phyloP scores from a whole-genome alignment of 148 eudicot species.

The Vaccinium myrtillus region DNA sequence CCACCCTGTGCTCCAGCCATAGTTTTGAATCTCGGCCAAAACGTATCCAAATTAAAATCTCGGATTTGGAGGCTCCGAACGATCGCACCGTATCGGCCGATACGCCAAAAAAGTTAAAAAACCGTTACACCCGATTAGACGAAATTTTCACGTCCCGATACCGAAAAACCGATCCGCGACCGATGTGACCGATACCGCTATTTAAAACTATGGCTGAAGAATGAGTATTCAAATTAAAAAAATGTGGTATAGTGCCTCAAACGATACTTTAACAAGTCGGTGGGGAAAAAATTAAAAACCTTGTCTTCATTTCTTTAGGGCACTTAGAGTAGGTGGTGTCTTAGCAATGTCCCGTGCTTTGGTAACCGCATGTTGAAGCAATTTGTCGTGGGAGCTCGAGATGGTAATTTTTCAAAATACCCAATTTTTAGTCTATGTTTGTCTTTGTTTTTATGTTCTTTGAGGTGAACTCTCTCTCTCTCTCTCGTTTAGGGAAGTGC shows the following conservation, averaged over 20 bases:
- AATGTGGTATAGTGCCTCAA: background rate
- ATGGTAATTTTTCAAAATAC: conserved; percentile 52
- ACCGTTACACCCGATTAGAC: too few species aligned
- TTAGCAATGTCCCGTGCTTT: conserved; percentile 99
- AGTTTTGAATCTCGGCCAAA: too few species aligned
- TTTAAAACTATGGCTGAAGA: too few species aligned
- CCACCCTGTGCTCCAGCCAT: background rate
- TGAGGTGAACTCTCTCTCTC: background rate
- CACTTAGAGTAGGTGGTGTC: conserved; percentile 97
- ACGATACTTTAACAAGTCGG: background rate
- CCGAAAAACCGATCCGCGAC: too few species aligned
- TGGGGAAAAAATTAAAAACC: background rate
- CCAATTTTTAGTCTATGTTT: background rate
- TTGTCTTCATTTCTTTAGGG: conserved; percentile 45
- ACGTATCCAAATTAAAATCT: too few species aligned
- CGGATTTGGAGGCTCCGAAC: too few species aligned
- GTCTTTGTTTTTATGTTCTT: background rate
- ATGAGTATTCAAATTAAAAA: too few species aligned
- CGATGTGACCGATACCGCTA: too few species aligned
- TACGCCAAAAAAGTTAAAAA: too few species aligned
- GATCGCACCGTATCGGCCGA: too few species aligned
- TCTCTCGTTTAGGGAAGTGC: background rate
- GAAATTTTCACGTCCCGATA: too few species aligned
- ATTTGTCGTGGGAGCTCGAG: conserved; percentile 96
- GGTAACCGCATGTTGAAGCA: conserved; percentile 98